Base-by-base conservation (phyloP, 139 green algal genomes). In the Chlamydomonas sp. region DNA sequence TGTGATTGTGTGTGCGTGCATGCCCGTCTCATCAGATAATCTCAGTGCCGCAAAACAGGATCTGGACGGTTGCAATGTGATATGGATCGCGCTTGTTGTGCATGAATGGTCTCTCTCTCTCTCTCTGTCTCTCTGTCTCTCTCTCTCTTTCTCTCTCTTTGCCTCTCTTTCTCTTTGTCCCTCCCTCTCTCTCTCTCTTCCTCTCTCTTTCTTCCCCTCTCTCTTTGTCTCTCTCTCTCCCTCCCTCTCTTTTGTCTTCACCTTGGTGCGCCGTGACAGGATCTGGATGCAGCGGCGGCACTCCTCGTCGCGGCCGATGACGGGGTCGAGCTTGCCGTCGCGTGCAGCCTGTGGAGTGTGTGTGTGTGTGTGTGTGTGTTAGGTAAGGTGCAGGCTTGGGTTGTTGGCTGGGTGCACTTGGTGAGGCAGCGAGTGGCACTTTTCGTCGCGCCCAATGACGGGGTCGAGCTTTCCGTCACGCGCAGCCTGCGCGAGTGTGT, bases 201-300 rank as follows among this genome's bases (percentile, higher is more conserved):
- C n/a, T n/a, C n/a, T n/a, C n/a, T n/a, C n/a, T n/a, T n/a, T n/a
- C n/a, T n/a, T n/a, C n/a, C n/a, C n/a, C n/a, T n/a, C n/a, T n/a
- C n/a, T n/a, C n/a, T n/a, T n/a, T n/a, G n/a, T 29, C 1, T 16
- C 30, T 20, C 30, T 2, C 58, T 35, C 58, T 20, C 28, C 30
- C 58, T 35, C 30, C 5, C 58, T 35, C 34, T 31, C 30, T 0
- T 48, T 98, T 98, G 87, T n/a, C 98, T 98, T 84, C n/a, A n/a
- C n/a, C n/a, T 99, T 99, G 69, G 91, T 96, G 61, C 94, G 80
- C 34, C 94, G 83, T 3, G 85, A 95, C 65, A 94, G 80, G 81
- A 96, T 96, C 82, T 96, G 89, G 73, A 92, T 90, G 73, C 58
- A 77, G 3, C 89, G 73, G 1, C 87, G 76, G 22, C 91, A 80